These are phyloP conservation scores for Ganoderma resinaceum DNA, from an alignment of 1,284 basidiomycete species.

Conservation along the genomic window DNA sequence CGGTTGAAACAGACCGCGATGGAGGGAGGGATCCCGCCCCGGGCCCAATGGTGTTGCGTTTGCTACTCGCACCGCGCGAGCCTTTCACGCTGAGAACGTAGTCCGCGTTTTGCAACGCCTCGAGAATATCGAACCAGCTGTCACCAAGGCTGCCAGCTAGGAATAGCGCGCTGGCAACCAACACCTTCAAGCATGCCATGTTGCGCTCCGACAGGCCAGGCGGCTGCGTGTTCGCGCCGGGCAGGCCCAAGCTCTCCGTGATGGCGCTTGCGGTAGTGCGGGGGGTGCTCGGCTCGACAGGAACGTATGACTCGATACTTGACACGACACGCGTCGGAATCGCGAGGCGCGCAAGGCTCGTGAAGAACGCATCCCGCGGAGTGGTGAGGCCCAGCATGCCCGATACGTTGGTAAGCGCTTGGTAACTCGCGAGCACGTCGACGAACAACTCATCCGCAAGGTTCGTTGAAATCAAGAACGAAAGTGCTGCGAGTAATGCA, in stretches of 20 bases:
- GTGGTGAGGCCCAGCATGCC: slow-evolving; percentile 88
- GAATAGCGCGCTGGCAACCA: slow-evolving; percentile 82
- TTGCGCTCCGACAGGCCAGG: slow-evolving; percentile 89
- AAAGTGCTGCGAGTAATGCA: slow-evolving; percentile 86
- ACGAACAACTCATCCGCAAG: slow-evolving; percentile 89
- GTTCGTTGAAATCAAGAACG: slow-evolving; percentile 90
- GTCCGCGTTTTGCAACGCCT: slow-evolving; percentile 91
- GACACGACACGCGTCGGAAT: slow-evolving; percentile 90
- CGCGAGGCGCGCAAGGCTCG: slow-evolving; percentile 85
- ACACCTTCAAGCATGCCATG: slow-evolving; percentile 87
- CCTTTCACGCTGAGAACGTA: slow-evolving; percentile 80
- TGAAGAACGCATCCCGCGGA: slow-evolving; percentile 93
- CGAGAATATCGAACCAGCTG: slow-evolving; percentile 92
- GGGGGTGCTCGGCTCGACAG: slow-evolving; percentile 67
- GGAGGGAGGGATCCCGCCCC: slow-evolving; percentile 40
- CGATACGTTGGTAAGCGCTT: slow-evolving; percentile 87
- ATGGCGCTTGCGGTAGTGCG: slow-evolving; percentile 64
- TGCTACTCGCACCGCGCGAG: slow-evolving; percentile 38
- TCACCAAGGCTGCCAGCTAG: slow-evolving; percentile 85
- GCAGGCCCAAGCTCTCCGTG: slow-evolving; percentile 72
- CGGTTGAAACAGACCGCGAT: slow-evolving; percentile 31
- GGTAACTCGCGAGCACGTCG: slow-evolving; percentile 82
- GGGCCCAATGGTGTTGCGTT: slow-evolving; percentile 46
- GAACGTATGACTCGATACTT: slow-evolving; percentile 71
- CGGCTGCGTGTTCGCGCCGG: slow-evolving; percentile 46